Evolutionary conservation across 2,329 filamentous ascomycete species (phyloP).

Genomic region (Eurotiales sp.): DNA sequence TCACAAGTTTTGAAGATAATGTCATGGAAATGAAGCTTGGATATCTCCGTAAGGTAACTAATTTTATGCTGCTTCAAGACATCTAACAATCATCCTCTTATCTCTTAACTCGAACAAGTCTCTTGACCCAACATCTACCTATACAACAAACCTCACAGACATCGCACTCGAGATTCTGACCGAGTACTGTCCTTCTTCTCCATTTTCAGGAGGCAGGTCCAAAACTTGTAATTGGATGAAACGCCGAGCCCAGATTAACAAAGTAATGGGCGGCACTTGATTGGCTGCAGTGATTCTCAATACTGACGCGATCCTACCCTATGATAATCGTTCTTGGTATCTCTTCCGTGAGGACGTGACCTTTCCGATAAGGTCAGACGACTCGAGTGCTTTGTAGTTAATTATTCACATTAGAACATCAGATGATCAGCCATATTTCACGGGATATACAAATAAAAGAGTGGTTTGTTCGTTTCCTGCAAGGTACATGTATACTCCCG

Average conservation of each 20-base stretch:
- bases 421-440: background rate
- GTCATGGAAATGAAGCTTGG: background rate
- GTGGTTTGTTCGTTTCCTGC: background rate
- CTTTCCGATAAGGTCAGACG: conserved; percentile 1
- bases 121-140: background rate
- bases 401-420: background rate
- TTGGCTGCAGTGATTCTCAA: conserved; percentile 1
- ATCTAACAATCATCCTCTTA: background rate
- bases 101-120: background rate
- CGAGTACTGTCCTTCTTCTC: background rate
- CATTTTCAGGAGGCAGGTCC: background rate
- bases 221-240: background rate
- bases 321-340: background rate
- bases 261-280: background rate
- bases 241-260: background rate
- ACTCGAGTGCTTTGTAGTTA: background rate
- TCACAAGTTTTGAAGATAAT: background rate
- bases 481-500: background rate
- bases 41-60: background rate
- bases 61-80: background rate
- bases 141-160: background rate
- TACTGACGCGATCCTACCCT: conserved; percentile 10
- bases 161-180: background rate
- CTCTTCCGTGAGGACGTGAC: background rate
- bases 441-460: background rate